Base-by-base conservation (phyloP, 1,139 yeast genomes). In the Candida tunisiensis region DNA sequence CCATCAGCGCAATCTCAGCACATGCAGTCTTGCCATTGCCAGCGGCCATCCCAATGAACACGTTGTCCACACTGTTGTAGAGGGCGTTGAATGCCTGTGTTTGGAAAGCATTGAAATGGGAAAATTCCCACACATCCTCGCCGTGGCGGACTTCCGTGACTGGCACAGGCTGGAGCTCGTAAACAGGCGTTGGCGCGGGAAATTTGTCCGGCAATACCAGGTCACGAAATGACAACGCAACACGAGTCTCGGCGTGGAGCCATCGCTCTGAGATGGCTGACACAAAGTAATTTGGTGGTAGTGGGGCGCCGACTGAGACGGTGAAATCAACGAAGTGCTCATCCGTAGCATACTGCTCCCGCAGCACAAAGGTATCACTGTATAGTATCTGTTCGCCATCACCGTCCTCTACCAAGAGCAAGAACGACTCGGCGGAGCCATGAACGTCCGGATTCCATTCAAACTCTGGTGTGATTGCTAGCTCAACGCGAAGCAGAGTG, bases 211-310 rank as follows among this genome's bases (percentile, higher is more conserved):
- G 95, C 4, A 77, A 36, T 23, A 56, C 57, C 28, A 82, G 40
- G 21, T 60, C 51, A 15, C 62, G 57, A 31, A 88, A 54, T 27
- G 69, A 51, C 2, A 82, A 55, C 0, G 94, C 82, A 2, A 65
- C 47, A 32, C 66, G 65, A 38, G 65, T 60, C 29, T 69, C 80
- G 31, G 83, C 69, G 34, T 79, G 85, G 6, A 83, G 51, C 98
- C 98, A 88, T 33, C 62, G 68, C 33, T 83, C 93, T 34, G 93
- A 80, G 3, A 77, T 54, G 12, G 83, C 47, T 0, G 77, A 61
- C 5, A 83, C 63, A 48, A 77, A 79, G 38, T 75, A 73, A 39
- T 72, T 72, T 2, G 94, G 94, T 10, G 91, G 85, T 3, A 66
- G 32, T 1, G 77, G 73, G 5, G 66, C 71, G 27, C 57, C 33